Base-by-base conservation (phyloP, 2,329 filamentous ascomycete species). In the Lachnellula willkommii region DNA sequence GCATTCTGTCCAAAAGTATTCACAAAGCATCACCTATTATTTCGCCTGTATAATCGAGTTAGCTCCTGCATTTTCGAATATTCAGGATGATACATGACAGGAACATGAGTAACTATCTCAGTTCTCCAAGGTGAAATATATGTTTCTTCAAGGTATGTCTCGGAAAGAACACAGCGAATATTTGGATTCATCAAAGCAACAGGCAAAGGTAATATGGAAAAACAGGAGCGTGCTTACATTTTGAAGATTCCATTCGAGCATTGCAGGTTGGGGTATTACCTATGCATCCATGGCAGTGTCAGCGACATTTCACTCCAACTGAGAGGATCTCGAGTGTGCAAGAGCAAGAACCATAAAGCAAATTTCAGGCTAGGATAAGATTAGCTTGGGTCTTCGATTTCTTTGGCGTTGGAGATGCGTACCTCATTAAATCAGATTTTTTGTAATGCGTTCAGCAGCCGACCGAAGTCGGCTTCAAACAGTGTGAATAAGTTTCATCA, bases 401-500 rank as follows among this genome's bases (percentile, higher is more conserved):
- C 14, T 42, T 48, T 35, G 5, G 24, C 6, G 14, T 4, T 22
- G 37, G 9, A 14, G 36, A 28, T 45, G 58, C 67, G 65, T 70
- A 73, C 70, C 72, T 73, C 72, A 74, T 74, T 74, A 74, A 73
- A 74, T 74, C 72, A 74, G 72, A 74, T 68, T 73, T 74, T 72
- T 67, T 60, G 65, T 62, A 60, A 60, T 71, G 63, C 63, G 66
- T 71, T 72, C 71, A 71, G 63, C 60, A 63, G 62, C 62, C 39
- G 63, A 61, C 68, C 60, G 59, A 60, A 68, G 65, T 63, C 61
- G 63, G 61, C 58, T 63, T 73, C 70, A 73, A 72, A 74, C 69
- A 73, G 72, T 74, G 71, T 73, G 72, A 72, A 72, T 72, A 72
- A 70, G 56, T 65, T 67, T 72, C 70, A 72, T 72, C 70, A 72